A percentile compares a stretch with the other conserved stretches of the same genome.
These are phyloP conservation scores for Fusarium floridanum DNA, from an alignment of 2,329 filamentous ascomycete genomes.

Conservation along the genomic window DNA sequence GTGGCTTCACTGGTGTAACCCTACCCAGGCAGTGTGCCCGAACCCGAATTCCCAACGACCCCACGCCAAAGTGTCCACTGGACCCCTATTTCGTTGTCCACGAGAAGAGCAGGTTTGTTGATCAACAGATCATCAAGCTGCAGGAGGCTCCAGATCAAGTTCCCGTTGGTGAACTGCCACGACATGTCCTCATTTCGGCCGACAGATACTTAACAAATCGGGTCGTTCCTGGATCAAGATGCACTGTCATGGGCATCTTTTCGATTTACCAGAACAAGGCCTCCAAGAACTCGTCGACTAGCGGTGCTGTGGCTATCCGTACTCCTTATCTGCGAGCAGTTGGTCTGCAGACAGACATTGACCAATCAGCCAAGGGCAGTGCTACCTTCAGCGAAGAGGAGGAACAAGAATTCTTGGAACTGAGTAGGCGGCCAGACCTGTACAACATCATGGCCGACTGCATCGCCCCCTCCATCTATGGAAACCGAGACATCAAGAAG, in stretches of 20 bases:
- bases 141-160: constrained; percentile 98
- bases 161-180: constrained; percentile 92
- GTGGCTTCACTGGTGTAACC: constrained; percentile 89
- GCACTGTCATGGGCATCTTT: constrained; percentile 96
- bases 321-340: constrained; percentile 95
- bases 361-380: constrained; percentile 88
- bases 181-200: constrained; percentile 96
- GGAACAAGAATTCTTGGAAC: constrained; percentile 93
- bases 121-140: constrained; percentile 97
- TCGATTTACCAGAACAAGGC: constrained; percentile 97
- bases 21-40: constrained; percentile 84
- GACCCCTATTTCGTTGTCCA: constrained; percentile 97
- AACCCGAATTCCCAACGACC: constrained; percentile 72
- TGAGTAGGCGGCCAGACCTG: constrained; percentile 92
- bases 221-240: constrained; percentile 94
- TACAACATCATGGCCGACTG: constrained; percentile 91
- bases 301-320: constrained; percentile 90
- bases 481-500: constrained; percentile 96
- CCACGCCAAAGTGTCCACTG: constrained; percentile 82
- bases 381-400: constrained; percentile 92
- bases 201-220: constrained; percentile 95
- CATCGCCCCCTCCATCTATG: constrained; percentile 97
- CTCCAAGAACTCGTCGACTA: constrained; percentile 78
- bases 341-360: constrained; percentile 90
- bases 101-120: constrained; percentile 93